Evolutionary conservation across 2,329 filamentous ascomycete genomes (phyloP).

Genomic region (Beauveria asiatica): DNA sequence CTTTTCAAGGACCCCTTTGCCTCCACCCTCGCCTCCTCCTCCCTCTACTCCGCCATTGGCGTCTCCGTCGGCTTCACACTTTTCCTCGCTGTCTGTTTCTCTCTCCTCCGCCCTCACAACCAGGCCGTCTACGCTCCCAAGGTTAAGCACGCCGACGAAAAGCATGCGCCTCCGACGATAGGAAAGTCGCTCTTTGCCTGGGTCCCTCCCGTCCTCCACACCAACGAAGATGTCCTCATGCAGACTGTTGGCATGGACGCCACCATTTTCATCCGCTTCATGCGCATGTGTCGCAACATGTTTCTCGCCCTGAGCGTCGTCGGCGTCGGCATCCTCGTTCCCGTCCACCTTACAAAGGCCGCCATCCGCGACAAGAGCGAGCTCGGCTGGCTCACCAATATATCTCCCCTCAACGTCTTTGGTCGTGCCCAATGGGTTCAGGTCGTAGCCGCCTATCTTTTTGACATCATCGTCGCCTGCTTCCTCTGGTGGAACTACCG

Average conservation of each 20-base stretch:
- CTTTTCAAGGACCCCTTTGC: constrained; percentile 44
- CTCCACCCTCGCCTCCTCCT: constrained; percentile 20
- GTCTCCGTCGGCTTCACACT: constrained; percentile 70
- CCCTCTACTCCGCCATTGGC: constrained; percentile 66
- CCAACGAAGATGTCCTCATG: constrained; percentile 68
- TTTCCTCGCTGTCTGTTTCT: constrained; percentile 73
- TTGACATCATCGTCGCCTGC: constrained; percentile 65
- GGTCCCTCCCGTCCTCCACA: constrained; percentile 69
- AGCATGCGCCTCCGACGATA: constrained; percentile 78
- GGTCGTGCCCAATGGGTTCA: constrained; percentile 49
- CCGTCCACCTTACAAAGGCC: constrained; percentile 57
- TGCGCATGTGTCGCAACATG: constrained; percentile 86
- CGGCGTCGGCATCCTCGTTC: constrained; percentile 70
- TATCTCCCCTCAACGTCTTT: constrained; percentile 51
- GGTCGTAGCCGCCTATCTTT: constrained; percentile 52
- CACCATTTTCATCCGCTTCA: constrained; percentile 79
- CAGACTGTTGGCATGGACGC: constrained; percentile 87
- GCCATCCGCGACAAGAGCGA: constrained; percentile 19
- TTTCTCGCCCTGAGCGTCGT: constrained; percentile 66
- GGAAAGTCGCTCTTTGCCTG: constrained; percentile 84
- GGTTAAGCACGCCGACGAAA: constrained; percentile 83
- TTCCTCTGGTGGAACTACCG: constrained; percentile 91
- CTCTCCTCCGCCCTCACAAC: constrained; percentile 82
- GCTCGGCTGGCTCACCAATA: constrained; percentile 43
- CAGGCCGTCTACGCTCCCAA: constrained; percentile 90